Base-by-base conservation (phyloP, 257 asterid genomes). In the Jacaranda copaia region DNA sequence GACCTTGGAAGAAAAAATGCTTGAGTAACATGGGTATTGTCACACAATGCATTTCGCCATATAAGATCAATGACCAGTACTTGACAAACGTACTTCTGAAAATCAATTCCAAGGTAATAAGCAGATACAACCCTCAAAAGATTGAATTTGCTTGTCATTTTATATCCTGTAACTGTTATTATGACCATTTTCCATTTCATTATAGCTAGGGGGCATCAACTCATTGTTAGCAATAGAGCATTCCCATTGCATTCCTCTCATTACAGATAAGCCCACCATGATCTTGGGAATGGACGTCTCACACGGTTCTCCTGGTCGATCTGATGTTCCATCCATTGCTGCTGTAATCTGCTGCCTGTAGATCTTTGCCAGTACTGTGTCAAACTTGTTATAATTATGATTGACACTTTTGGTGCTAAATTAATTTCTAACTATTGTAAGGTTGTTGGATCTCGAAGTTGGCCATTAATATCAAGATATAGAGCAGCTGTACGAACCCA, bases 1-100 rank as follows among this genome's bases (percentile, higher is more conserved):
- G 99, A 40, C 99, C 99, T 79, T 94, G 99, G 99, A 94, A 94
- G 90, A 94, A 85, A 88, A 91, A 85, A 82, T 85, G 90, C 77
- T 83, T 94, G 73, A 61, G 89, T 79, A 89, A 84, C 77, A 39
- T 85, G 85, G 99, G 98, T 75, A 83, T 94, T 73, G 87, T 84
- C 79, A 88, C 89, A 67, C 99, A 94, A 84, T 94, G 99, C 83
- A 79, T 89, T 79, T 87, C 96, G 53, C 98, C 97, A 42, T 10
- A 15, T 78, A 94, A 87, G 87, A 88, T 94, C 82, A 89, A 65
- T 67, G 97, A 92, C 59, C 93, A 87, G 79, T 94, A 92, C 88
- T 88, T 94, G 73, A 82, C 93, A 40, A 94, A 92, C 52, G 89
- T 94, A 67, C 98, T 94, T 82, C 99, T 94, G 75, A 94, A 94